Base-by-base conservation (phyloP, 169 alveolate species). In the Plasmodium gaboni region DNA sequence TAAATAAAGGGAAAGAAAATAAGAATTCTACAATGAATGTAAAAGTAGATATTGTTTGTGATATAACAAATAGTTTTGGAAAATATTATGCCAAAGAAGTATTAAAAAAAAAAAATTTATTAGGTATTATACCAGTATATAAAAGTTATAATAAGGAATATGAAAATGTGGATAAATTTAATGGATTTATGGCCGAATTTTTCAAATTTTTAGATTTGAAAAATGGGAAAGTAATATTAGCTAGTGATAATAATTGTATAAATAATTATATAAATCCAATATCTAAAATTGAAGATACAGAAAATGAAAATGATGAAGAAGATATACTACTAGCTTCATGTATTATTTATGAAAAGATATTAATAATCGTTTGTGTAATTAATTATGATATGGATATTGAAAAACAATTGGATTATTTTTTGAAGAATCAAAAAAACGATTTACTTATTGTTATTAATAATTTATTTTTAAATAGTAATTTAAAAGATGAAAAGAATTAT, bases 181-280 rank as follows among this genome's bases (percentile, higher is more conserved):
- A 83, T 63, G 71, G 24, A 8, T 83, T 83, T 68, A 83, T 83
- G 85, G 91, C 91, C 22, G 59, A 67, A 12, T 60, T 83, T 1
- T 83, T 83, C 51, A 68, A 68, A 19, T 83, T 83, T 60, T 28
- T 83, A 83, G 69, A 83, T 44, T 32, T 83, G 22, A 55, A 68
- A 83, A 83, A 83, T 83, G 91, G 91, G 15, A 83, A 83, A 72
- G 60, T 83, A 28, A 83, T 83, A 83, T 61, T 83, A 68, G 91
- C 91, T 9, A 83, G 76, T 53, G 91, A 83, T 53, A 74, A 83
- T 68, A 83, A 83, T 55, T 68, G 74, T 50, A 28, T 83, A 46
- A 2, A 46, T 19, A 57, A 83, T 28, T 83, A 46, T 55, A 83
- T 26, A 59, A 32, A 67, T 10, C 46, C 65, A 10, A 15, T 13